Conservation (phyloP, 148 eudicot species). For the Rhododendron henanense region DNA sequence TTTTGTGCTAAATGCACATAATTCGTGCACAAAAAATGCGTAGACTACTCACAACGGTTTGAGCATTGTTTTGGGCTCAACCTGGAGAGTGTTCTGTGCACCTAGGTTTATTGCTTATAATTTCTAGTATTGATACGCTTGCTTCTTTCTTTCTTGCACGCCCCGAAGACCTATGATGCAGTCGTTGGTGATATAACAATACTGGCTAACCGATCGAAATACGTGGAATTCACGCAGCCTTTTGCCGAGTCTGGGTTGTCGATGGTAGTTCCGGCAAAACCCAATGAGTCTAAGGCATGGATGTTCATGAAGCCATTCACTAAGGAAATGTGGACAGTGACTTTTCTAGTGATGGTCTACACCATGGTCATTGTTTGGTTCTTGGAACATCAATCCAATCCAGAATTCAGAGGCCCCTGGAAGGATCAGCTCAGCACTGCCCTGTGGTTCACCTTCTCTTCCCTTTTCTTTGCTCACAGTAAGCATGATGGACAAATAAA, state of each 20-base stretch:
- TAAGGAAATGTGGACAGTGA: conserved; percentile 28
- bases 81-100: not conserved
- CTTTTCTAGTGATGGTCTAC: conserved; percentile 17
- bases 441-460: conserved; percentile 29
- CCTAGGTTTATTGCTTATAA: not conserved
- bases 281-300: conserved; percentile 15
- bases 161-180: conserved; percentile 30
- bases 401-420: conserved; percentile 25
- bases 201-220: conserved; percentile 14
- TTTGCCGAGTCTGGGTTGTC: conserved; percentile 30
- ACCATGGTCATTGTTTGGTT: conserved; percentile 33
- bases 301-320: conserved; percentile 38
- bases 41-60: not conserved
- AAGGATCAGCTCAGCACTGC: conserved; percentile 26
- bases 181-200: conserved; percentile 38
- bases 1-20: not conserved
- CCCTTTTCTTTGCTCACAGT: conserved; percentile 41
- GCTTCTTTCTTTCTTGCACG: not conserved
- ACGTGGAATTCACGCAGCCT: conserved; percentile 37
- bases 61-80: not conserved
- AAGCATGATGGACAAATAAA: conserved; percentile 7
- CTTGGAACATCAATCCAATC: conserved; percentile 24
- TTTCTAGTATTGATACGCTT: not conserved
- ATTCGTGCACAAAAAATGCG: not conserved
- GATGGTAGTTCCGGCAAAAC: conserved; percentile 21